Conservation (phyloP, 1,284 basidiomycete species). For the Phellopilus nigrolimitatus region DNA sequence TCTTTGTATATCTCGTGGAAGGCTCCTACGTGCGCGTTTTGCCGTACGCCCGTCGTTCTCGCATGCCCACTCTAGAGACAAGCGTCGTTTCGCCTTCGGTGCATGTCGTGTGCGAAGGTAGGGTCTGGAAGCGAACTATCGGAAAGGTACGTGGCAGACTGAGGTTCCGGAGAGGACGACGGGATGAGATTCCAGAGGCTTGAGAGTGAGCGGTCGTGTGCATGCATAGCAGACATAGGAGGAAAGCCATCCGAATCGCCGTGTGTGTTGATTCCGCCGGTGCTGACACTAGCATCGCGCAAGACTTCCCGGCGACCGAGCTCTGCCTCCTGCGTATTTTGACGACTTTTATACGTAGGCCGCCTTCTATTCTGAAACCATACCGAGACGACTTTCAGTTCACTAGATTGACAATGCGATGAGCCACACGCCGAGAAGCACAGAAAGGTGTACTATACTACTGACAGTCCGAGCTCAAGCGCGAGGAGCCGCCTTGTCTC, state of each 20-base stretch:
- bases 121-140: neutral
- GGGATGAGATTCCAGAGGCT: conserved; percentile 24
- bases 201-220: neutral
- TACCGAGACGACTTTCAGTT: conserved; percentile 16
- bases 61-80: conserved; percentile 46
- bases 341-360: conserved; percentile 1
- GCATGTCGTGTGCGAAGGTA: neutral
- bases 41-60: conserved; percentile 29
- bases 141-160: neutral
- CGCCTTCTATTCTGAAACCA: conserved; percentile 21
- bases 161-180: conserved; percentile 21
- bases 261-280: neutral
- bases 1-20: neutral
- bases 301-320: neutral
- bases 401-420: conserved; percentile 1
- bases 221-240: neutral
- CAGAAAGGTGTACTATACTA: neutral
- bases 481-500: conserved; percentile 10
- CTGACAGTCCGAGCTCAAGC: conserved; percentile 13
- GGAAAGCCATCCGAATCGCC: neutral
- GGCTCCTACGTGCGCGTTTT: conserved; percentile 22
- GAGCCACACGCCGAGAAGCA: neutral
- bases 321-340: neutral
- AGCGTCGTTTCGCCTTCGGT: conserved; percentile 13
- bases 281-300: conserved; percentile 1